A percentile compares a stretch with the other conserved stretches of the same genome.
Conservation (phyloP, 257 asterid genomes). For the Solanum sitiens region DNA sequence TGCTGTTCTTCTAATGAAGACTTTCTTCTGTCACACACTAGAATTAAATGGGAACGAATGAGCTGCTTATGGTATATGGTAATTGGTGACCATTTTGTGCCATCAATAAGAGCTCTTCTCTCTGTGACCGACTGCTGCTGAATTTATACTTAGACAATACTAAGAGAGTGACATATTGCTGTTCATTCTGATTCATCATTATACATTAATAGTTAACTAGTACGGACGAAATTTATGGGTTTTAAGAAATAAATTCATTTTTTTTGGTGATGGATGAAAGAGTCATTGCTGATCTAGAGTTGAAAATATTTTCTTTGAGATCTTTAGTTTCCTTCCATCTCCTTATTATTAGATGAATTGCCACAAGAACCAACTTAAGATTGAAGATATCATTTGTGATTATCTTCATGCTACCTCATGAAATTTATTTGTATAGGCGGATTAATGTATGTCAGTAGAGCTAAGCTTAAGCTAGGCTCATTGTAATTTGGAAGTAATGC, state of each 20-base stretch:
- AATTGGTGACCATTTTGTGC: neutral
- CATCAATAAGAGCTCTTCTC: neutral
- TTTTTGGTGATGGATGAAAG: neutral
- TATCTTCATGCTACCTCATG: neutral
- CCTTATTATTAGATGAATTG: neutral
- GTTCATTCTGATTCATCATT: neutral
- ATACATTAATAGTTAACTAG: neutral
- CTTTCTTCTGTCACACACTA: neutral
- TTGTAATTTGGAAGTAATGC: neutral
- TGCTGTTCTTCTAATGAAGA: neutral
- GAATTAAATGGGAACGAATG: neutral
- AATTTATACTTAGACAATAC: neutral
- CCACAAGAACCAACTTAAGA: neutral
- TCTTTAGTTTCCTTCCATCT: neutral
- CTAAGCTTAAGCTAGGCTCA: neutral
- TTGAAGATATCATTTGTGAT: neutral
- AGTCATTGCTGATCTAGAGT: neutral
- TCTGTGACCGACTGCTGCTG: neutral
- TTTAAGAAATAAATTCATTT: neutral
- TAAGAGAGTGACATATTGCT: neutral
- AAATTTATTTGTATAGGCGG: neutral
- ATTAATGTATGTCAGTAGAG: neutral
- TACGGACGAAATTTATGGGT: neutral
- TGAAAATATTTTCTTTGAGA: neutral
- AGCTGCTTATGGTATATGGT: neutral